A percentile compares a stretch with the other conserved stretches of the same genome.
Evolutionary conservation across 208 protist species (phyloP).

Genomic region (Porcisia hertigi): DNA sequence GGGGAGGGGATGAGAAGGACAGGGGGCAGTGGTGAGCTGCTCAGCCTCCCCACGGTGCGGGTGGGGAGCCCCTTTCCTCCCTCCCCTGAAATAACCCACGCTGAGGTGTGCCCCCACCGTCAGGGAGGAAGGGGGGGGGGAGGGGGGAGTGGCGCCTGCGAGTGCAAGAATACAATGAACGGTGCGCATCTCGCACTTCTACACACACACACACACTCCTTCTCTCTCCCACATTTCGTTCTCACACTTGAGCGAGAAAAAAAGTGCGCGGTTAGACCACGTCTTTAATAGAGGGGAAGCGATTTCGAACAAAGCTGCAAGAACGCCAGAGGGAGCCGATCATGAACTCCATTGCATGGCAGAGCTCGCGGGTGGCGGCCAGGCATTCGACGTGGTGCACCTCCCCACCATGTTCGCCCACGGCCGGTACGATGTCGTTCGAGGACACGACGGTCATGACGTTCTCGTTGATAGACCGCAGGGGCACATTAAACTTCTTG

Average conservation of each 20-base stretch:
- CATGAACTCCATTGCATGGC: slow-evolving; percentile 83
- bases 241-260: background rate
- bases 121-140: no score
- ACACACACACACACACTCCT: background rate
- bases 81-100: no score
- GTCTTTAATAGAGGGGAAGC: slow-evolving; percentile 50
- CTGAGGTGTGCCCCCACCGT: no score
- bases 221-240: no score
- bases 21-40: no score
- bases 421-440: slow-evolving; percentile 71
- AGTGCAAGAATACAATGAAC: background rate
- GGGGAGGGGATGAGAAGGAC: no score
- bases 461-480: slow-evolving; percentile 49
- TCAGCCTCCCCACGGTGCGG: no score
- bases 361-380: slow-evolving; percentile 64
- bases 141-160: no score
- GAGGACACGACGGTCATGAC: slow-evolving; percentile 66
- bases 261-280: slow-evolving; percentile 37
- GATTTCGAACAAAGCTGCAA: slow-evolving; percentile 59
- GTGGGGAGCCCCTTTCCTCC: no score
- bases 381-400: slow-evolving; percentile 78
- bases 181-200: background rate
- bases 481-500: slow-evolving; percentile 51
- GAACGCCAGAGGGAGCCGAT: slow-evolving; percentile 74
- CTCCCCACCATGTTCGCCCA: slow-evolving; percentile 68